Base-by-base conservation (phyloP, 2,329 filamentous ascomycete genomes). In the Fusarium mundagurra region DNA sequence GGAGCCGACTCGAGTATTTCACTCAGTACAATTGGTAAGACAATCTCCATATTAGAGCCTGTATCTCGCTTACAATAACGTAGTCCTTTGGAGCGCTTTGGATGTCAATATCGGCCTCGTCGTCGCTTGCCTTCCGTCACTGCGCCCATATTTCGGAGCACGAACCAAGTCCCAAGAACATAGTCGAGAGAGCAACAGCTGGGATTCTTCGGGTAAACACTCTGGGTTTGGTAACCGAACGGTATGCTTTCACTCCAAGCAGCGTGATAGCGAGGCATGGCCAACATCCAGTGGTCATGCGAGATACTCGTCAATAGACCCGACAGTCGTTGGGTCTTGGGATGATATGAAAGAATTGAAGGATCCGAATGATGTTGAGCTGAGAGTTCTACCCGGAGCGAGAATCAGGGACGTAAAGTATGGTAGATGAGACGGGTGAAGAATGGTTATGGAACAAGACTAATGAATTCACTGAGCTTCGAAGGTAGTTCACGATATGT, bases 81-180 rank as follows among this genome's bases (percentile, higher is more conserved):
- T 22, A 76, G 74, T 68, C 0, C 51, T 76, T 4, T 76, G 74
- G 72, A 76, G 74, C 14, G 27, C 61, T 0, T 8, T 76, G 1
- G 74, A 76, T 4, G 63, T 64, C n/a, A 75, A 75, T 11, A 62
- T 76, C 3, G 74, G 74, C 0, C 69, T 76, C 2, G 72, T 76
- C 1, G 41, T 76, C 9, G 72, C 74, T 2, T 76, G 74, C 8
- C 48, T 76, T 0, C 74, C 74, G 0, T 76, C 74, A 1, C 59
- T 76, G 0, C 62, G 74, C 24, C 74, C 74, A 24, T 76, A 76
- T 13, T 76, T 76, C 18, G 61, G 64, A 17, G 43, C 69, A 10
- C 58, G 55, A 38, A 31, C 24, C 5, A 29, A 41, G 3, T 64
- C 63, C 4, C 41, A 57, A 17, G 44, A 47, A 10, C 62, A 51